Percentiles rank a stretch among this genome's conserved stretches.
Conservation (phyloP, 169 alveolate species). For the Plasmodium malariae region DNA sequence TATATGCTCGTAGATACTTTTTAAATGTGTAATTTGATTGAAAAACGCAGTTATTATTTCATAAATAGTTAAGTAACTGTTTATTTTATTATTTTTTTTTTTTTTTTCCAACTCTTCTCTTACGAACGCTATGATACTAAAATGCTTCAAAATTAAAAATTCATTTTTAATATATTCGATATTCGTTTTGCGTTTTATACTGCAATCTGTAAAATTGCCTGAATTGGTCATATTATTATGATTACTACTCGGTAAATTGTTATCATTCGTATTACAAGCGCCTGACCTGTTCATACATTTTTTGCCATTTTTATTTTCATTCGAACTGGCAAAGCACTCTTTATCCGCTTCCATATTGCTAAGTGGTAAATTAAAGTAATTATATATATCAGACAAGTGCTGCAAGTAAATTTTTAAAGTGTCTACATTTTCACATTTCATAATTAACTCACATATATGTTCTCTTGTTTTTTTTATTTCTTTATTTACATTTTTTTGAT, state of each 20-base stretch:
- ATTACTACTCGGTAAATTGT: neutral
- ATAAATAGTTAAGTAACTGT: constrained; percentile 6
- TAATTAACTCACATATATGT: constrained; percentile 6
- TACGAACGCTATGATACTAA: constrained; percentile 19
- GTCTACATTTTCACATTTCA: constrained; percentile 40
- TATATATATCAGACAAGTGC: constrained; percentile 25
- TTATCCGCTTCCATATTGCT: neutral
- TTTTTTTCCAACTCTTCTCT: constrained; percentile 12
- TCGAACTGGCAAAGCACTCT: neutral
- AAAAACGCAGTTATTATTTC: constrained; percentile 28
- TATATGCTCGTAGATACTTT: constrained; percentile 24
- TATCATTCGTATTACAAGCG: neutral
- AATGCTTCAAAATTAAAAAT: constrained; percentile 64
- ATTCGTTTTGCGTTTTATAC: neutral
- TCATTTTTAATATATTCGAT: constrained; percentile 24
- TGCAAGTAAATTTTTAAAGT: constrained; percentile 21
- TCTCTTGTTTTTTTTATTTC: constrained; percentile 31
- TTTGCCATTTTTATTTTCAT: neutral
- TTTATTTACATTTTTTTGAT: constrained; percentile 39
- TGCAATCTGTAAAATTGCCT: constrained; percentile 1
- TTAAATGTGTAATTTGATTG: constrained; percentile 35
- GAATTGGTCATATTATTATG: neutral
- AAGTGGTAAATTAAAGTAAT: constrained; percentile 27
- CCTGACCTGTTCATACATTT: neutral
- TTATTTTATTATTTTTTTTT: constrained; percentile 11